Evolutionary conservation across 352 stramenopile species (phyloP), one percentile per base, ranked within the genome.

Genomic region (Hyaloperonospora arabidopsidis): DNA sequence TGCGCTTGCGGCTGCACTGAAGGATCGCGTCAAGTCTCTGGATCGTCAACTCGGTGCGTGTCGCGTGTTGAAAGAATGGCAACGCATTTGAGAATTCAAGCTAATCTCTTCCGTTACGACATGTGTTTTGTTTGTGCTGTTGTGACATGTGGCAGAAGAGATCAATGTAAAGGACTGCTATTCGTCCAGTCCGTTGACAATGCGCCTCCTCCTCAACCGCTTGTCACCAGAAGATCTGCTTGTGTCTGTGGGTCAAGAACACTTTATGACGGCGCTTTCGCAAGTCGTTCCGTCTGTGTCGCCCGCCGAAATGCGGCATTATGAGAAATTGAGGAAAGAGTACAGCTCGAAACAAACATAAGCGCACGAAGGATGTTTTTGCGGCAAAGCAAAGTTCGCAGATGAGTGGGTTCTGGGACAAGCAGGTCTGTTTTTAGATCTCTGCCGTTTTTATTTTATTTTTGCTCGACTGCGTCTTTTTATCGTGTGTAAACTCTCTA

Each of bases 261-360:
- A 94, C 50, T 90, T 94, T 40, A 45, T 79, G 22, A 58, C 54
- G 6, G 74, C 81, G 14, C 56, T 91, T 17, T 63, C 62, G 22
- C 66, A 79, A 25, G 72, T 95, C 1, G 70, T 86, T 52, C 85
- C 87, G 52, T 96, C 87, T 0, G 87, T 96, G 21, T 94, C 85
- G 7, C 65, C 76, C 2, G 80, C 84, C 7, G 87, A 96, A 64
- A 74, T 95, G 38, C 56, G 65, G 36, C 87, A 95, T 56, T 96
- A 95, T 63, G 87, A 96, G 54, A 80, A 77, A 21, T 70, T 96
- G 29, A 85, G 86, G 45, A 59, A 79, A 43, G 79, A 96, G 71
- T 96, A 91, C 66, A 94, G 76, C 53, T 89, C 76, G 7, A 77
- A 67, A 18, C 66, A 86, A 67, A 61, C 47, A 15, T 67, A 45